These are phyloP conservation scores for Teratosphaeria epicoccoides DNA, from an alignment of 2,329 filamentous ascomycete genomes.

Conservation along the genomic window DNA sequence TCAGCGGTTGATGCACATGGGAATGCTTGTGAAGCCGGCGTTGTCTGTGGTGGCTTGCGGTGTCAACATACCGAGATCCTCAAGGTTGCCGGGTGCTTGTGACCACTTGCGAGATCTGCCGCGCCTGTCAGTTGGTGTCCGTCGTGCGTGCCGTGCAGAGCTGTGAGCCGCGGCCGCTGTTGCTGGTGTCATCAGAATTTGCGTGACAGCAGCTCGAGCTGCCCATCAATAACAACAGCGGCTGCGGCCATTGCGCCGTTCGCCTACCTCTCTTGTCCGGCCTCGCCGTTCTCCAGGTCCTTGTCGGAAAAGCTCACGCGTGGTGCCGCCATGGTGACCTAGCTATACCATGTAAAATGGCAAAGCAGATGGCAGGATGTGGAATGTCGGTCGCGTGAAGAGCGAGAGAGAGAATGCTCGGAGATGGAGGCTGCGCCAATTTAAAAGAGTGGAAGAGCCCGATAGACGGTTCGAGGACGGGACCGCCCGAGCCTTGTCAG, in stretches of 20 bases:
- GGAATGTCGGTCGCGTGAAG: not conserved
- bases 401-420: not conserved
- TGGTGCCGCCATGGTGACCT: slow-evolving; percentile 25
- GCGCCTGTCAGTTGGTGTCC: not conserved
- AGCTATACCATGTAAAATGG: not conserved
- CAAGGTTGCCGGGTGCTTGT: slow-evolving; percentile 30
- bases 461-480: not conserved
- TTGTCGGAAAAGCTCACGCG: slow-evolving; percentile 31
- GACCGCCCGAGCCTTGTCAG: slow-evolving; percentile 3
- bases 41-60: slow-evolving; percentile 1
- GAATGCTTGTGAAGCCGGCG: slow-evolving; percentile 1
- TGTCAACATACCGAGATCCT: slow-evolving; percentile 28
- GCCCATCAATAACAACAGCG: not conserved
- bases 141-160: slow-evolving; percentile 1
- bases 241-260: not conserved
- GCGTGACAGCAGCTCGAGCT: not conserved
- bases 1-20: slow-evolving; percentile 10
- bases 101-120: slow-evolving; percentile 29
- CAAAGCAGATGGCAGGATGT: not conserved
- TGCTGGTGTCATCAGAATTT: not conserved
- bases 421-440: not conserved
- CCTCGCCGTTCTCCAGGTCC: slow-evolving; percentile 29
- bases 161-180: not conserved
- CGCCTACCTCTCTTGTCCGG: slow-evolving; percentile 19
- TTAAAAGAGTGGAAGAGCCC: not conserved